phyloP scores from a whole-genome alignment of 2,329 filamentous ascomycete genomes.

The Botrytis elliptica region DNA sequence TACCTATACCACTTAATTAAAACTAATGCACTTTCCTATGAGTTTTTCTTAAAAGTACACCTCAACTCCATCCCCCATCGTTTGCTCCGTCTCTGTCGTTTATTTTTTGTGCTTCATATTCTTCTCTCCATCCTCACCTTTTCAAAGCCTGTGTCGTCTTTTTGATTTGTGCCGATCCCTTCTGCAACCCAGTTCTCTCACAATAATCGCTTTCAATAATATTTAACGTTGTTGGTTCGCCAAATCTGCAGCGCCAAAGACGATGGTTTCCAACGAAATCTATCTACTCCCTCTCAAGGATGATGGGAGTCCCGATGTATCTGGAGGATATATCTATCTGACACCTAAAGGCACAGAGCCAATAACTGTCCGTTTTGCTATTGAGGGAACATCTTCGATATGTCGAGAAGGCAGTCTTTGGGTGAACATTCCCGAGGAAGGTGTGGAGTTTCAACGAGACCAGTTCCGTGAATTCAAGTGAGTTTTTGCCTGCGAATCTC shows the following conservation, averaged over 20 bases:
- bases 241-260: slow-evolving; percentile 54
- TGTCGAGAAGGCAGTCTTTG: slow-evolving; percentile 92
- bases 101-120: not conserved
- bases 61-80: not conserved
- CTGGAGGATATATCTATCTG: slow-evolving; percentile 88
- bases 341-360: slow-evolving; percentile 71
- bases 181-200: not conserved
- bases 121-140: not conserved
- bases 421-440: slow-evolving; percentile 88
- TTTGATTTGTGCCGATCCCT: not conserved
- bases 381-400: slow-evolving; percentile 93
- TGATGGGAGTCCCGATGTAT: slow-evolving; percentile 84
- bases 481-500: slow-evolving; percentile 38
- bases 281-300: slow-evolving; percentile 91
- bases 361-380: slow-evolving; percentile 81
- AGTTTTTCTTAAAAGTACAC: slow-evolving; percentile 3
- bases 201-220: not conserved
- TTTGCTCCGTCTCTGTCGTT: not conserved
- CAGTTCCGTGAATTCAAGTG: slow-evolving; percentile 89
- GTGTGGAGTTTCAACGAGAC: slow-evolving; percentile 71
- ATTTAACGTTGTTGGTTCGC: slow-evolving; percentile 6
- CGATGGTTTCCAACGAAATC: slow-evolving; percentile 67
- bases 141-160: not conserved
- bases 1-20: not conserved
- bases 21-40: not conserved